phyloP scores from a whole-genome alignment of 2,329 filamentous ascomycete species.

The Lasiodiplodia citricola region DNA sequence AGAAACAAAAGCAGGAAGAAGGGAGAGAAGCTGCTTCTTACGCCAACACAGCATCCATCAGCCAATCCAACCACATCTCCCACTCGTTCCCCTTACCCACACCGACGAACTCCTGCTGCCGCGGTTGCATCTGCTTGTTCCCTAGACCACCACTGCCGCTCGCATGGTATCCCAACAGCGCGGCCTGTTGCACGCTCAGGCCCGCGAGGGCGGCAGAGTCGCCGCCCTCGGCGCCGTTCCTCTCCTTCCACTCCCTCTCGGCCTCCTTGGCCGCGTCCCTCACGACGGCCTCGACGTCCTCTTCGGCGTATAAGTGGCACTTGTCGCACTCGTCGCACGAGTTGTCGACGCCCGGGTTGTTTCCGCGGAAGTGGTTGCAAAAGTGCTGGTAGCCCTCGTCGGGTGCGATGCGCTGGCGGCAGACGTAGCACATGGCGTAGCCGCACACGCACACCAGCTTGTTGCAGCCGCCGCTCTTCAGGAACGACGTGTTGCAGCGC shows the following conservation, averaged over 20 bases:
- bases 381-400: constrained; percentile 88
- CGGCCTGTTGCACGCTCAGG: constrained; percentile 5
- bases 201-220: constrained; percentile 27
- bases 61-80: constrained; percentile 21
- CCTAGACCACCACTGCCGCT: background rate
- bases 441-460: constrained; percentile 95
- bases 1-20: background rate
- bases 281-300: constrained; percentile 53
- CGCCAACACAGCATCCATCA: constrained; percentile 4
- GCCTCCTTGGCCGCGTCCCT: constrained; percentile 46
- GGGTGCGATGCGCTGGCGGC: constrained; percentile 65
- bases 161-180: constrained; percentile 1
- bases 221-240: constrained; percentile 35
- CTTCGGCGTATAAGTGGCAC: constrained; percentile 56
- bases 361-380: constrained; percentile 88
- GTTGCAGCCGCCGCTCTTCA: constrained; percentile 94
- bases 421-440: constrained; percentile 98
- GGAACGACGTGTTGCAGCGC: constrained; percentile 86
- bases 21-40: background rate
- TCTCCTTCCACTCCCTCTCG: constrained; percentile 53
- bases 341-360: constrained; percentile 65
- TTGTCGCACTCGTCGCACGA: constrained; percentile 76
- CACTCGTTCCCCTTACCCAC: background rate
- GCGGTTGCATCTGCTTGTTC: background rate
- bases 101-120: constrained; percentile 6